These are phyloP conservation scores for Lodderomyces jiufengensis DNA, from an alignment of 1,139 yeast genomes.

Conservation along the genomic window DNA sequence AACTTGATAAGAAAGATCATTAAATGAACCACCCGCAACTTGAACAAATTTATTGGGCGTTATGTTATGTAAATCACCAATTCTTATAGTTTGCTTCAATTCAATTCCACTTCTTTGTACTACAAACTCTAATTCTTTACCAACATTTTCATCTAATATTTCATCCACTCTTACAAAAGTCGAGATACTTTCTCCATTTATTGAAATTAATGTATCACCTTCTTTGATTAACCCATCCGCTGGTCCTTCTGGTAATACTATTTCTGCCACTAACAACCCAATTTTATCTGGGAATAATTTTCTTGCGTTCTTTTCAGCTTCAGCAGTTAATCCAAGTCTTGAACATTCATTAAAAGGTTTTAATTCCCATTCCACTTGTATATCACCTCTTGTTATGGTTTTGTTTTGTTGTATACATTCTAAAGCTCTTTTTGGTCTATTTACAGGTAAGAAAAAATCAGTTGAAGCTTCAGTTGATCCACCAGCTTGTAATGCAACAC, in stretches of 20 bases:
- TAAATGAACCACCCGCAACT: conserved; percentile 84
- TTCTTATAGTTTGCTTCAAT: conserved; percentile 46
- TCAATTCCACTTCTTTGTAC: conserved; percentile 75
- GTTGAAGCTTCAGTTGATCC: conserved; percentile 91
- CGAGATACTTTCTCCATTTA: conserved; percentile 62
- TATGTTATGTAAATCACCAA: conserved; percentile 75
- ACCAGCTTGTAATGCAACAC: conserved; percentile 92
- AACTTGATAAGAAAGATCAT: conserved; percentile 80
- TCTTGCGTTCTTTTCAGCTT: conserved; percentile 70
- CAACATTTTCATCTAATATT: conserved; percentile 71
- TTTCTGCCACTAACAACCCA: conserved; percentile 81
- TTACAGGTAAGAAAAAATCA: conserved; percentile 84
- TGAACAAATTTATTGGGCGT: conserved; percentile 81
- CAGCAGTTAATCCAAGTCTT: conserved; percentile 76
- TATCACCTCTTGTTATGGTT: conserved; percentile 74
- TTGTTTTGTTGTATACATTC: conserved; percentile 57
- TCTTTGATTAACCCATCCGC: conserved; percentile 71
- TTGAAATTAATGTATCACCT: conserved; percentile 80
- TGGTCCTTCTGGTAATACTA: conserved; percentile 85
- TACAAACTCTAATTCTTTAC: conserved; percentile 51
- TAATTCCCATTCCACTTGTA: conserved; percentile 85
- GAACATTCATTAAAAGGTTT: conserved; percentile 90
- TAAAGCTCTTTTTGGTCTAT: conserved; percentile 78
- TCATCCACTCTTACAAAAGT: conserved; percentile 82
- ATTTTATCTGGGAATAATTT: conserved; percentile 67